Evolutionary conservation across 495 filamentous ascomycete species (phyloP), one percentile per base, ranked within the genome.

Genomic region (Daldinia childiae): DNA sequence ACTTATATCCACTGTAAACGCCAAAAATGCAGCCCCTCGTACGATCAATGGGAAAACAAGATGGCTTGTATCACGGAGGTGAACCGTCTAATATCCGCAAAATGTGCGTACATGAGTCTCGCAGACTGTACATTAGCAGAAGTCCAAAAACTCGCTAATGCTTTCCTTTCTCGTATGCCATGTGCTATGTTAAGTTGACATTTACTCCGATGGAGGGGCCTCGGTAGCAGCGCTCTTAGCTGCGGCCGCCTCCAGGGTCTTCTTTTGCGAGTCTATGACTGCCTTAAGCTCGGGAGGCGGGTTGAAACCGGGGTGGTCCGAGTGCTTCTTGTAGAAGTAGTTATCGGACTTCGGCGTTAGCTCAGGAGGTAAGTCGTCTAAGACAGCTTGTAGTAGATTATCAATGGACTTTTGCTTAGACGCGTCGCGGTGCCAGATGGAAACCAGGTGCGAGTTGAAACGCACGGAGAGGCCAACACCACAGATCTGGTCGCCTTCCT

Each of bases 391-490:
- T 34, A 92, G 83, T 17, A 97, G 86, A 45, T 80, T 84, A 66
- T 93, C 88, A 66, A 94, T 89, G 3, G 91, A 93, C 64, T 84
- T 87, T 64, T 91, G 83, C 76, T 92, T 91, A 15, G 87, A 89
- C 34, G 84, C 85, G 70, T 94, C 91, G 36, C 93, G 91, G 79
- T 96, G 94, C 94, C 94, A 97, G 69, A 97, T 87, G 56, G 89
- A 90, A 75, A 97, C 90, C 41, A 94, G 86, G 72, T 93, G 87
- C 3, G 88, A 89, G 78, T 90, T 93, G 78, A 92, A 93, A 66
- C 91, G 86, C 58, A 92, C 90, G 4, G 88, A 89, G 57, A 92
- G 85, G 9, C 87, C 87, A 62, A 93, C 86, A 54, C 91, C 91
- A 74, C 91, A 93, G 62, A 93, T 90, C 66, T 94, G 91, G 76